These are phyloP conservation scores for Penicillium malachiteum DNA, from an alignment of 495 filamentous ascomycete species.

Conservation along the genomic window DNA sequence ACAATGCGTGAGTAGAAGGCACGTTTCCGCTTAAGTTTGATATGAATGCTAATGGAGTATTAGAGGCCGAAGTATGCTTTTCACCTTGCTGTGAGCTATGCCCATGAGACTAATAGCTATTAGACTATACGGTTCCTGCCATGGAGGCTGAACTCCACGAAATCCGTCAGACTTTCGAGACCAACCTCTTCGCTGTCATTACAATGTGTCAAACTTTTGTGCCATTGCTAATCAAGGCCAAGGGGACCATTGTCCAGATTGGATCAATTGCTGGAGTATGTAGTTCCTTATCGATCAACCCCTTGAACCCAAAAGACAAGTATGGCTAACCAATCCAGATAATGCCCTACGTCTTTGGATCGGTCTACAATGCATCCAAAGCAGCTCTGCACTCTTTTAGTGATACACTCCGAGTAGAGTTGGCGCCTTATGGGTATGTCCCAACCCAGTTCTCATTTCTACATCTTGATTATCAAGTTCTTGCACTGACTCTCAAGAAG, in stretches of 20 bases:
- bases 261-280: constrained; percentile 55
- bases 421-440: constrained; percentile 45
- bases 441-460: not conserved
- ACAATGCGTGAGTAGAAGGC: constrained; percentile 53
- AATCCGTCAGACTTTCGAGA: constrained; percentile 51
- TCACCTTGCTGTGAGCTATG: not conserved
- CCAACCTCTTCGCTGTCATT: constrained; percentile 62
- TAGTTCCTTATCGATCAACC: not conserved
- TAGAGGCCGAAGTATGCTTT: constrained; percentile 40
- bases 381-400: constrained; percentile 61
- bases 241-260: constrained; percentile 62
- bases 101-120: constrained; percentile 1
- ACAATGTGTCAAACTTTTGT: constrained; percentile 57
- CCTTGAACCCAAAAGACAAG: not conserved
- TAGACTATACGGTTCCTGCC: constrained; percentile 62
- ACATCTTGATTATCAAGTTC: not conserved
- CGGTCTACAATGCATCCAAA: constrained; percentile 63
- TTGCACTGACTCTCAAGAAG: constrained; percentile 15
- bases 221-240: constrained; percentile 55
- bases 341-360: constrained; percentile 56
- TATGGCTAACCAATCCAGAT: constrained; percentile 23
- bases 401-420: constrained; percentile 58
- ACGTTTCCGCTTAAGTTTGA: constrained; percentile 5
- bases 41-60: not conserved
- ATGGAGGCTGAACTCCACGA: constrained; percentile 55